A percentile compares a stretch with the other conserved stretches of the same genome.
Evolutionary conservation across 495 filamentous ascomycete genomes (phyloP).

Genomic region (Copromyces sp.): DNA sequence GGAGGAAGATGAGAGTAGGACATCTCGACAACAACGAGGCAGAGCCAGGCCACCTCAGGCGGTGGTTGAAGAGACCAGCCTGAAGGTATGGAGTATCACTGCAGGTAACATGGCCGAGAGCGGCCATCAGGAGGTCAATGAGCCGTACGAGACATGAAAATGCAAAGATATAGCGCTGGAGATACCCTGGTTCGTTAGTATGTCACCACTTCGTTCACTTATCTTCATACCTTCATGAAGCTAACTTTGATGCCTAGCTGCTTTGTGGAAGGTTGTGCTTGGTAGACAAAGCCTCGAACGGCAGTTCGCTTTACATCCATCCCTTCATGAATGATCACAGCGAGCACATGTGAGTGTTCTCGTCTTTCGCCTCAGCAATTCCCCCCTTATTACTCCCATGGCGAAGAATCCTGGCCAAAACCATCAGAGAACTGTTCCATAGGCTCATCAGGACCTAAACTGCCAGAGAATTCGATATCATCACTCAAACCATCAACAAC

Average conservation of each 20-base stretch:
- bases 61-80: slow-evolving; percentile 44
- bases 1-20: not conserved
- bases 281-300: not conserved
- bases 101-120: not conserved
- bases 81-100: slow-evolving; percentile 54
- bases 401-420: not conserved
- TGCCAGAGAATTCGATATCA: not conserved
- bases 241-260: not conserved
- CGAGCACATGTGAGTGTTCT: not conserved
- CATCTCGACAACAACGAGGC: slow-evolving; percentile 4
- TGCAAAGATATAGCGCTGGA: not conserved
- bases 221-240: not conserved
- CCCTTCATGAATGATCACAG: not conserved
- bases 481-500: not conserved
- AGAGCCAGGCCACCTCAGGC: not conserved
- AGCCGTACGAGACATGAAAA: not conserved
- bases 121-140: not conserved
- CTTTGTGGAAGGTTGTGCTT: not conserved
- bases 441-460: not conserved
- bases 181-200: not conserved
- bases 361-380: not conserved
- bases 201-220: not conserved
- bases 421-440: not conserved
- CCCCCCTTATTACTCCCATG: not conserved
- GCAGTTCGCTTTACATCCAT: not conserved